Percentiles rank a stretch among this genome's conserved stretches.
These are phyloP conservation scores for Chaetomium olivaceum DNA, from an alignment of 2,329 filamentous ascomycete genomes.

Conservation along the genomic window DNA sequence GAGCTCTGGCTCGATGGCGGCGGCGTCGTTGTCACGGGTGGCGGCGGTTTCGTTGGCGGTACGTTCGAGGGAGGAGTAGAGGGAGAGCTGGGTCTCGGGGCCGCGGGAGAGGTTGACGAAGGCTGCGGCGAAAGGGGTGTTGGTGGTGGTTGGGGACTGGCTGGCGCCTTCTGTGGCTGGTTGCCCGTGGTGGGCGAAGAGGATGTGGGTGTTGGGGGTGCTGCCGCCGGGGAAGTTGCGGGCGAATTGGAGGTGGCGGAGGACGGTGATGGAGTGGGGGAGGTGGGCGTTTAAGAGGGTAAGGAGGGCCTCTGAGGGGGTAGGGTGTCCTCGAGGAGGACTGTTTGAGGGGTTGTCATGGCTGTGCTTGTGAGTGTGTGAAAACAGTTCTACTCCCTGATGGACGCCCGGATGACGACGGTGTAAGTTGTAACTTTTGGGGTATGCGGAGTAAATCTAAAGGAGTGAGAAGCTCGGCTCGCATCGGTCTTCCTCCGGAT, in stretches of 20 bases:
- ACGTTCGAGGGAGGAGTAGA: conserved; percentile 58
- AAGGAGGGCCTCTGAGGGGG: conserved; percentile 42
- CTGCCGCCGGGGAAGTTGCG: conserved; percentile 43
- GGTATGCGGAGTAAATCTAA: background rate
- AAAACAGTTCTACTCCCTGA: background rate
- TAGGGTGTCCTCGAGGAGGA: conserved; percentile 24
- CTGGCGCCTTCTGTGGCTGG: conserved; percentile 3
- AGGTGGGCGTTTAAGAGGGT: conserved; percentile 51
- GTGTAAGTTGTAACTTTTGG: background rate
- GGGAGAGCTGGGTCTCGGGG: conserved; percentile 65
- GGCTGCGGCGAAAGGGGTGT: conserved; percentile 51
- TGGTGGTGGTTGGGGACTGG: too few relatives aligned
- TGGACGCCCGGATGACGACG: background rate
- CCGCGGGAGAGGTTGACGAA: conserved; percentile 62
- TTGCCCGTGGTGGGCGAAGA: conserved; percentile 39
- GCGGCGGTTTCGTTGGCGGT: background rate
- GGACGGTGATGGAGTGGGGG: conserved; percentile 60
- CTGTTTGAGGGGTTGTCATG: background rate
- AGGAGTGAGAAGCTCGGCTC: background rate
- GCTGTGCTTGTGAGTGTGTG: background rate
- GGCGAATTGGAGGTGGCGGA: conserved; percentile 64
- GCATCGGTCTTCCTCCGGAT: background rate
- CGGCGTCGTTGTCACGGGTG: background rate
- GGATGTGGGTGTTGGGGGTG: conserved; percentile 46
- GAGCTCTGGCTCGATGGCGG: background rate